Conservation (phyloP, 441 rosid species). For the Erodium chrysanthum region DNA sequence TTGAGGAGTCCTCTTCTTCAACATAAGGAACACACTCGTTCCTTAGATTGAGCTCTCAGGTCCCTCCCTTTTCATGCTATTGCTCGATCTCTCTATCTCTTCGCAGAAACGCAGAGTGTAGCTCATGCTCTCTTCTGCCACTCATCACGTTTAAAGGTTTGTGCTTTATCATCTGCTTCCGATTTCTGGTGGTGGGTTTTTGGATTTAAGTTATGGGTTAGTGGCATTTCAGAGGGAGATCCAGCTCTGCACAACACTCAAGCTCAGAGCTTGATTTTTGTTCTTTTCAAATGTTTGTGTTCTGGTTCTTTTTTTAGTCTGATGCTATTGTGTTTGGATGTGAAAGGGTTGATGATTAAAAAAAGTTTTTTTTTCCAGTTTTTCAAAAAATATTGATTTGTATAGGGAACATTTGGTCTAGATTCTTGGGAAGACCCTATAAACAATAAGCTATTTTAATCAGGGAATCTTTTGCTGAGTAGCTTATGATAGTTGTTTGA, state of each 20-base stretch:
- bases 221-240: background rate
- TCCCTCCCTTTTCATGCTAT: no score
- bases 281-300: background rate
- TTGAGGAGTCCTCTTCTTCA: no score
- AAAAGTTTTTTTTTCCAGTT: background rate
- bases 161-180: background rate
- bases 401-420: conserved; percentile 2
- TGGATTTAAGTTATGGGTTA: background rate
- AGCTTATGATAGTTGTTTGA: background rate
- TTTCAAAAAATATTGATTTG: background rate
- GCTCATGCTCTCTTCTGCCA: background rate
- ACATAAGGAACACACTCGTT: no score
- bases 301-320: background rate
- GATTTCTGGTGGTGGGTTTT: background rate
- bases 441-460: background rate
- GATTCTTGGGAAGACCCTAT: background rate
- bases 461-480: background rate
- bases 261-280: background rate
- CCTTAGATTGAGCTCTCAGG: no score
- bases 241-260: background rate
- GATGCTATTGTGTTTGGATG: background rate
- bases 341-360: background rate
- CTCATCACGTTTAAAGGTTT: background rate
- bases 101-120: background rate
- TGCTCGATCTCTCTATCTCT: background rate